Conservation (phyloP, 495 filamentous ascomycete genomes). For the Penicillium chermesinum region DNA sequence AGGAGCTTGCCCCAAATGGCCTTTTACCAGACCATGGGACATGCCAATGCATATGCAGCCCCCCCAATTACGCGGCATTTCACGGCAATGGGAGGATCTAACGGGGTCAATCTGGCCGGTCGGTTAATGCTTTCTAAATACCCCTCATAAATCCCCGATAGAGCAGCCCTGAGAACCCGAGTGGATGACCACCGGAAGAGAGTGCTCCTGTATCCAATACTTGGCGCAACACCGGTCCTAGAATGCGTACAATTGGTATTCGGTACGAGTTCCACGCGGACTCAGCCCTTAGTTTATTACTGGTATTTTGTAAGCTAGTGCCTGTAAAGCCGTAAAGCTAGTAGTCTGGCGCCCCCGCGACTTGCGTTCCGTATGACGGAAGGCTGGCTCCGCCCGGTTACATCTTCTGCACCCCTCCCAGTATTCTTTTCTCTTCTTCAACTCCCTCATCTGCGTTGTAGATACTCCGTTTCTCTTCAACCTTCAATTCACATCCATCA, state of each 20-base stretch:
- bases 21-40: no score
- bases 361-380: constrained; percentile 40
- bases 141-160: constrained; percentile 3
- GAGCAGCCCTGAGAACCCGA: constrained; percentile 22
- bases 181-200: constrained; percentile 38
- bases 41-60: constrained; percentile 1
- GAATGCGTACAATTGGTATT: constrained; percentile 8
- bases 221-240: constrained; percentile 24
- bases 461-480: constrained; percentile 14
- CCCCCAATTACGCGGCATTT: background rate
- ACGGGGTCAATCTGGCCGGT: constrained; percentile 4
- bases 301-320: background rate
- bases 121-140: constrained; percentile 16
- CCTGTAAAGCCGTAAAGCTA: no score
- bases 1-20: no score
- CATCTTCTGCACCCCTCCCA: constrained; percentile 16
- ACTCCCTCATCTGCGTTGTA: constrained; percentile 7
- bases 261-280: constrained; percentile 20
- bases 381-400: constrained; percentile 37
- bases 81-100: background rate
- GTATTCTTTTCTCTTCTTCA: constrained; percentile 13
- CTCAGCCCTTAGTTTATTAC: background rate
- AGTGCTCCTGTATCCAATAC: constrained; percentile 37
- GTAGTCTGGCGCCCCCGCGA: constrained; percentile 3
- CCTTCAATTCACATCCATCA: constrained; percentile 23